These are phyloP conservation scores for Fermentozyma sake DNA, from an alignment of 1,139 yeast genomes.

Conservation along the genomic window DNA sequence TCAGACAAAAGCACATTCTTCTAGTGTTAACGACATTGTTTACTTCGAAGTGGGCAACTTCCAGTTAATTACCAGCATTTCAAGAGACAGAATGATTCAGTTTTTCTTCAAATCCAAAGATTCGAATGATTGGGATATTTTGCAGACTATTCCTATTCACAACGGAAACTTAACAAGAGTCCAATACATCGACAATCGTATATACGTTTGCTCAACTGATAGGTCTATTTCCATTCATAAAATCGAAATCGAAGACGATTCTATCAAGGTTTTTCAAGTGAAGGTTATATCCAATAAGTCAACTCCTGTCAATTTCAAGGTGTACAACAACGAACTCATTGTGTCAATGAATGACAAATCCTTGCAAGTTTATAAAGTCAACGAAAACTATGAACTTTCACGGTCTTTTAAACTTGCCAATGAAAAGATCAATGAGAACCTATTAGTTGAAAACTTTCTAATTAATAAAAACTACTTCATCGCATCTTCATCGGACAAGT, in stretches of 20 bases:
- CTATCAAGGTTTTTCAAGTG: constrained; percentile 26
- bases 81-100: constrained; percentile 63
- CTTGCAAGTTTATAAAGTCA: constrained; percentile 35
- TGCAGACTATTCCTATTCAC: constrained; percentile 55
- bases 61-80: constrained; percentile 39
- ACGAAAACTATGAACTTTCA: constrained; percentile 27
- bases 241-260: constrained; percentile 19
- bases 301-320: constrained; percentile 39
- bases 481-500: constrained; percentile 54
- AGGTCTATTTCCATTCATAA: constrained; percentile 52
- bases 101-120: constrained; percentile 26
- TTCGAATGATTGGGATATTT: constrained; percentile 39
- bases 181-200: constrained; percentile 21
- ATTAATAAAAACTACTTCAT: constrained; percentile 24
- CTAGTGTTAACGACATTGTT: constrained; percentile 41
- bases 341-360: constrained; percentile 53
- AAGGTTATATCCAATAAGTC: constrained; percentile 48
- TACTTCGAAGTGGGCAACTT: constrained; percentile 21
- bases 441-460: constrained; percentile 40
- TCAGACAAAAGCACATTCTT: constrained; percentile 44
- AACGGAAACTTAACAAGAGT: constrained; percentile 49
- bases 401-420: constrained; percentile 38
- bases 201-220: constrained; percentile 57
- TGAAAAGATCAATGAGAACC: constrained; percentile 31
- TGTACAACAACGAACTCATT: constrained; percentile 32